A percentile compares a stretch with the other conserved stretches of the same genome.
phyloP scores from a whole-genome alignment of 2,329 filamentous ascomycete species.

The Cladophialophora chaetospira region DNA sequence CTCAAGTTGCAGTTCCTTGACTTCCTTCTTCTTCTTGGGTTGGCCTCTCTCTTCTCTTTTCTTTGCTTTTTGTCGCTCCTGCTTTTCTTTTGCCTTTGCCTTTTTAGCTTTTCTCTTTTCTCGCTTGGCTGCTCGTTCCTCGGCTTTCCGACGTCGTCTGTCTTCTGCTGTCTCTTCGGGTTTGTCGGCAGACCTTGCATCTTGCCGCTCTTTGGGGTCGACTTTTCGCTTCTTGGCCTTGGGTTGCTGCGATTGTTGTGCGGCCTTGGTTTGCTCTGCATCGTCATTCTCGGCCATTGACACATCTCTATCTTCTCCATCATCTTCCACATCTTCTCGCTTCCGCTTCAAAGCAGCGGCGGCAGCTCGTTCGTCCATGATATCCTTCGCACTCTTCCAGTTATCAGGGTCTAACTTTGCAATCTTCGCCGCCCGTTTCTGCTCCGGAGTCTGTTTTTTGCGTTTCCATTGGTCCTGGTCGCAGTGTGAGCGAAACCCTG shows the following conservation, averaged over 20 bases:
- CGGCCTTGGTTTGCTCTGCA: conserved; percentile 17
- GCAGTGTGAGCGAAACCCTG: background rate
- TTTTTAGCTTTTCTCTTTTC: conserved; percentile 42
- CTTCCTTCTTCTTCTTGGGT: background rate
- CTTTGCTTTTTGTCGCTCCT: conserved; percentile 44
- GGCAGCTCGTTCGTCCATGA: conserved; percentile 76
- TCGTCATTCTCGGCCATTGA: background rate
- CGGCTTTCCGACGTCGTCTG: conserved; percentile 43
- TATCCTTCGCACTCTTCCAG: conserved; percentile 86
- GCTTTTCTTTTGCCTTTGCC: conserved; percentile 36
- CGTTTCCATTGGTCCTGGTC: conserved; percentile 87
- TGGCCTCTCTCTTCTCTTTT: conserved; percentile 38
- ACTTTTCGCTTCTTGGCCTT: conserved; percentile 30
- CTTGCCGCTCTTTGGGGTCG: conserved; percentile 31
- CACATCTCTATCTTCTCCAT: conserved; percentile 43
- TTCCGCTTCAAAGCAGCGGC: conserved; percentile 79
- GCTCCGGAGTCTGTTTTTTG: conserved; percentile 93
- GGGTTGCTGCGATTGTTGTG: conserved; percentile 15
- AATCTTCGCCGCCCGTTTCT: conserved; percentile 77
- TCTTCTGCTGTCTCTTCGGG: conserved; percentile 36
- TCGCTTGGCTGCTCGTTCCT: conserved; percentile 52
- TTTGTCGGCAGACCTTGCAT: no score
- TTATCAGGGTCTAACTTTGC: conserved; percentile 91
- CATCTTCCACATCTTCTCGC: conserved; percentile 63
- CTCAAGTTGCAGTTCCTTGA: conserved; percentile 17